phyloP scores from a whole-genome alignment of 305 asterid species.

The Fraxinus baroniana region DNA sequence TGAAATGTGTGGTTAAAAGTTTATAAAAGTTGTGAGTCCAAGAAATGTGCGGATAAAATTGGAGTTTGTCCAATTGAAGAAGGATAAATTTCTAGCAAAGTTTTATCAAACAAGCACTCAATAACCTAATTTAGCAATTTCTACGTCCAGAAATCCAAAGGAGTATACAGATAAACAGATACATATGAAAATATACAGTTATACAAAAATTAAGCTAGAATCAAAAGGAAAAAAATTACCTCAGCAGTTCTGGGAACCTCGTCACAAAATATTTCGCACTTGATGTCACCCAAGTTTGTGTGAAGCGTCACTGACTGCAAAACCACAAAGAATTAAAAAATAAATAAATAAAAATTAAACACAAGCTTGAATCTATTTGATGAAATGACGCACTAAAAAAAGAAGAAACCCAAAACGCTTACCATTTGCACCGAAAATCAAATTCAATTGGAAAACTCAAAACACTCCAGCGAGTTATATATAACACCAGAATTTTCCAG shows the following conservation, averaged over 20 bases:
- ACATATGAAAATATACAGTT: background rate
- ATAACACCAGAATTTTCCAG: background rate
- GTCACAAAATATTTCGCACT: slow-evolving; percentile 95
- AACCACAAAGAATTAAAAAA: background rate
- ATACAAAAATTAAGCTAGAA: background rate
- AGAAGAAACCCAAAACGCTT: background rate
- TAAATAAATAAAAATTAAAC: background rate
- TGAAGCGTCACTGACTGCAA: slow-evolving; percentile 87
- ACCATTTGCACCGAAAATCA: slow-evolving; percentile 25
- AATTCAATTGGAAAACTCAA: background rate
- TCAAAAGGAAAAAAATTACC: slow-evolving; percentile 34
- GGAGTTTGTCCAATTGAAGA: background rate
- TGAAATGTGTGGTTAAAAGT: background rate
- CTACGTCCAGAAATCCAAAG: background rate
- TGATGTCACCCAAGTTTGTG: slow-evolving; percentile 95
- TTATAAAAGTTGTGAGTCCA: background rate
- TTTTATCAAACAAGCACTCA: background rate
- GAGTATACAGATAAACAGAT: background rate
- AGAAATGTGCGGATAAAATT: background rate
- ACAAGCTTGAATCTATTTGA: slow-evolving; percentile 13
- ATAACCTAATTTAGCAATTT: background rate
- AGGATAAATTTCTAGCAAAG: background rate
- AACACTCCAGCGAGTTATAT: background rate
- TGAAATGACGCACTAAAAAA: slow-evolving; percentile 19
- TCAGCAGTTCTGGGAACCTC: slow-evolving; percentile 91